Percentiles rank a stretch among this genome's conserved stretches.
These are phyloP conservation scores for Aspergillus sp. DNA, from an alignment of 2,329 filamentous ascomycete species.

Conservation along the genomic window DNA sequence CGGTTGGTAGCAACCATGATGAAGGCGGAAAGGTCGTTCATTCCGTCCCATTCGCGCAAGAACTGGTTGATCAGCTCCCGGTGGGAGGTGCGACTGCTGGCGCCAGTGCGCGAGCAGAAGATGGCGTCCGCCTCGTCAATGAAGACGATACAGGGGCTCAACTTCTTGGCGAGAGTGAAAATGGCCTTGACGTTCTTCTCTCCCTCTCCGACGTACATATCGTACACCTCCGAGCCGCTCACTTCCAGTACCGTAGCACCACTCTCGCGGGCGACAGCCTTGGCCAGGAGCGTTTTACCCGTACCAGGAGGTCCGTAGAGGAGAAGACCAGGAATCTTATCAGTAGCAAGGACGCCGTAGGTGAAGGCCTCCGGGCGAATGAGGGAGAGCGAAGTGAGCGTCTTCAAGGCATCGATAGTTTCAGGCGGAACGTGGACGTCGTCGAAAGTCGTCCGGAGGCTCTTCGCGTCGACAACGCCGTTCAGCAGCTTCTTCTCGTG, in stretches of 20 bases:
- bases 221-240: conserved; percentile 85
- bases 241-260: conserved; percentile 76
- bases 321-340: conserved; percentile 85
- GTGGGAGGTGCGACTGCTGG: conserved; percentile 67
- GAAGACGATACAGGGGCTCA: conserved; percentile 90
- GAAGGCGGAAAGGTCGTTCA: conserved; percentile 80
- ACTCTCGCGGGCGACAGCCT: conserved; percentile 64
- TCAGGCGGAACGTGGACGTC: conserved; percentile 81
- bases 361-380: conserved; percentile 90
- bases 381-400: conserved; percentile 82
- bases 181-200: conserved; percentile 95
- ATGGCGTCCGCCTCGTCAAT: conserved; percentile 96
- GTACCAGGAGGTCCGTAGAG: conserved; percentile 79
- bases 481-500: conserved; percentile 81
- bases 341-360: conserved; percentile 87
- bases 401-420: conserved; percentile 83
- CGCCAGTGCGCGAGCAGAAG: conserved; percentile 69
- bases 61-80: conserved; percentile 96
- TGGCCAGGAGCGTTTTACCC: conserved; percentile 63
- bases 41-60: conserved; percentile 92
- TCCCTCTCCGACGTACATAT: conserved; percentile 93
- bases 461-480: conserved; percentile 77
- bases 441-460: conserved; percentile 81
- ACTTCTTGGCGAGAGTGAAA: conserved; percentile 86
- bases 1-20: conserved; percentile 98